Base-by-base conservation (phyloP, 2,329 filamentous ascomycete genomes). In the Botryotinia narcissicola region DNA sequence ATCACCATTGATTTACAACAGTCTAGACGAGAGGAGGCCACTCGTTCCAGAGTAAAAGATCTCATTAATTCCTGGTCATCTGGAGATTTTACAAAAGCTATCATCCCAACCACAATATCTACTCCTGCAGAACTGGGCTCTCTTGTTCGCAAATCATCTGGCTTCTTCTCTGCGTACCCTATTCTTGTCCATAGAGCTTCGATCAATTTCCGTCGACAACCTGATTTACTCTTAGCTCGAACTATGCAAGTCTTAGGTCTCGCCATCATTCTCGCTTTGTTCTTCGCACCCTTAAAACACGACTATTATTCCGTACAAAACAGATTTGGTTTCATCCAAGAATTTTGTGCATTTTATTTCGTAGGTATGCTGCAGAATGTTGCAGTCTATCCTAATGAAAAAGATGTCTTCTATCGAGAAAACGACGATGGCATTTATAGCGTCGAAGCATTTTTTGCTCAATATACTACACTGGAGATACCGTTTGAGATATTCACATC, bases 291-390 rank as follows among this genome's bases (percentile, higher is more conserved):
- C 0, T 81, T 94, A 4, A 87, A 89, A 76, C 86, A 89, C 78
- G 87, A 93, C 80, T 93, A 92, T 82, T 88, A 86, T 71, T 88
- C 88, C 2, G 86, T 95, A 0, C 92, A 94, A 80, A 93, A 90
- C 69, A 87, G 92, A 1, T 87, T 94, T 77, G 92, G 92, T 0
- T 92, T 93, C 76, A 84, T 94, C 0, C 90, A 94, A 76, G 88
- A 94, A 79, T 86, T 94, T 44, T 88, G 89, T 1, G 90, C 91
- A 0, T 88, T 93, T 51, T 92, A 92, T 81, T 92, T 92, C 77
- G 88, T 93, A 2, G 92, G 92, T 42, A 93, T 94, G 91, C 85
- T 94, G 20, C 91, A 94, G 80, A 94, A 94, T 78, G 90, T 94
- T 6, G 91, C 91, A 4, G 86, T 93, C 12, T 94, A 94, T 78